Evolutionary conservation across 148 eudicot genomes (phyloP).

Genomic region (Silene uniflora): DNA sequence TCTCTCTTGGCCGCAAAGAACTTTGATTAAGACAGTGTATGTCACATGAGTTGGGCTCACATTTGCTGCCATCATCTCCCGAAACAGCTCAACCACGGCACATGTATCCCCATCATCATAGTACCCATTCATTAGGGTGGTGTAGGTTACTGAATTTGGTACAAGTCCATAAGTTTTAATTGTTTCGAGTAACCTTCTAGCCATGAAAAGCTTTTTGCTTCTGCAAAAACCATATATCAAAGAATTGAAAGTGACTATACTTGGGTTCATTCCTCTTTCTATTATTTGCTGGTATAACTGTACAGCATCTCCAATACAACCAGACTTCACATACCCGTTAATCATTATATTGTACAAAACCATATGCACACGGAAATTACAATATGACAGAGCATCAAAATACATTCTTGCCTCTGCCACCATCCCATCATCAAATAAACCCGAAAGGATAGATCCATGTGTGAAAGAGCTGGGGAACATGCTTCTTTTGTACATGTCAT

Average conservation of each 20-base stretch:
- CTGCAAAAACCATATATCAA: conserved; percentile 71
- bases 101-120: conserved; percentile 40
- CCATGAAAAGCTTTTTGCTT: conserved; percentile 41
- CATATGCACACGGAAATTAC: conserved; percentile 37
- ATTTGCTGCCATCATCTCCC: conserved; percentile 48
- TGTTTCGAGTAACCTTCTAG: conserved; percentile 47
- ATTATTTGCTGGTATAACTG: conserved; percentile 44
- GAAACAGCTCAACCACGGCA: conserved; percentile 43
- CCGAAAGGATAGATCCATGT: conserved; percentile 47
- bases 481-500: conserved; percentile 46
- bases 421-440: conserved; percentile 47
- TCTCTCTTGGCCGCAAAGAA: conserved; percentile 49
- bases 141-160: conserved; percentile 64
- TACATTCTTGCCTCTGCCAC: conserved; percentile 51
- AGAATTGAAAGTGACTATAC: conserved; percentile 72
- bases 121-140: conserved; percentile 68
- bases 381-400: conserved; percentile 47
- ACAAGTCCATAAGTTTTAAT: conserved; percentile 42
- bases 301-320: conserved; percentile 41
- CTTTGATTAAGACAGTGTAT: conserved; percentile 67
- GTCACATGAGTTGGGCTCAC: conserved; percentile 64
- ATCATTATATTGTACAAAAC: conserved; percentile 80
- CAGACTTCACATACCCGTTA: conserved; percentile 59
- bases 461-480: conserved; percentile 42
- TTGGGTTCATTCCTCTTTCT: conserved; percentile 57